Evolutionary conservation across 148 eudicot genomes (phyloP).

Genomic region (Cornus suecica): DNA sequence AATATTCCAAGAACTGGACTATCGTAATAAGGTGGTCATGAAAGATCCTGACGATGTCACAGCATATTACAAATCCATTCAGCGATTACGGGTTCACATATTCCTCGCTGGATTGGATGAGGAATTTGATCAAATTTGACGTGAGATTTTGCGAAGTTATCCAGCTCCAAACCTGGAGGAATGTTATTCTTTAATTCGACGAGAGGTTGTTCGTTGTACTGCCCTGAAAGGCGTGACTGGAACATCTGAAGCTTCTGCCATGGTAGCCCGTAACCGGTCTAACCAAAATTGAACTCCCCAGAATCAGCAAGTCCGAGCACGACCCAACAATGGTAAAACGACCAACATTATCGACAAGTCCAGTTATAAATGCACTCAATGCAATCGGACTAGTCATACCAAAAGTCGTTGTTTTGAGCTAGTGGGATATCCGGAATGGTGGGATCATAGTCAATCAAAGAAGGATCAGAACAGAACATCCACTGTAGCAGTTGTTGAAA

Average conservation of each 20-base stretch:
- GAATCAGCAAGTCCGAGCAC: background rate
- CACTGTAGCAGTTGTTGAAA: background rate
- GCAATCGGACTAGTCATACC: background rate
- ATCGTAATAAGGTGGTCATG: no score
- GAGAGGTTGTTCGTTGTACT: background rate
- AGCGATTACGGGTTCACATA: no score
- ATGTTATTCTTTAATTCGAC: background rate
- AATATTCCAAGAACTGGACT: background rate
- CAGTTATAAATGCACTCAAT: background rate
- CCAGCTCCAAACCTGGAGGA: background rate
- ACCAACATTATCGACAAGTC: background rate
- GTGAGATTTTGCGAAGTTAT: background rate
- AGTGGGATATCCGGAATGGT: no score
- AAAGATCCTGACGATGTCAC: no score
- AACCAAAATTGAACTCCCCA: background rate
- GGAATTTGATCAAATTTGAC: no score
- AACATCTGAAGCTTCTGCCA: background rate
- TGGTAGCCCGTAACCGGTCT: background rate
- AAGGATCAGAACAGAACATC: no score
- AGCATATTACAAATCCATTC: no score
- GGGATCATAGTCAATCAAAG: no score
- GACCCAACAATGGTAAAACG: no score
- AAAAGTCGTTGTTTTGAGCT: no score
- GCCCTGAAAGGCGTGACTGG: background rate
- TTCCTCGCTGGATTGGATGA: no score